These are phyloP conservation scores for Ceratorhiza oryzae-sativae DNA, from an alignment of 1,284 basidiomycete species.

Conservation along the genomic window DNA sequence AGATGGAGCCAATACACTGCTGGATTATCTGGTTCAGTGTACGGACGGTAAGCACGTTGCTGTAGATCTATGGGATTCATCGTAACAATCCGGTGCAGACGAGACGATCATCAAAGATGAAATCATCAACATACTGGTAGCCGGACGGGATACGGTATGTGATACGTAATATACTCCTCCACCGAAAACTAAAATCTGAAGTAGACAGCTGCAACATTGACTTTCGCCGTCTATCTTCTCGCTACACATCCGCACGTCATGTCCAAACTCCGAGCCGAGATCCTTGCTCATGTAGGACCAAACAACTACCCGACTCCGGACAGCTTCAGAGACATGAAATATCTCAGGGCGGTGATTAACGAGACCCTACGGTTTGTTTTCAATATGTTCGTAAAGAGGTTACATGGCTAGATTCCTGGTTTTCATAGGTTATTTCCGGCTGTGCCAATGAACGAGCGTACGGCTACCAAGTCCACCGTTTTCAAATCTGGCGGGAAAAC, in stretches of 20 bases:
- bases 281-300: conserved; percentile 61
- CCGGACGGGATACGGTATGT: conserved; percentile 74
- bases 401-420: too few relatives aligned
- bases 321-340: conserved; percentile 63
- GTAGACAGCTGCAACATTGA: conserved; percentile 58
- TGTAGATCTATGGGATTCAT: conserved; percentile 7
- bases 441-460: conserved; percentile 68
- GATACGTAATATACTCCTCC: background rate
- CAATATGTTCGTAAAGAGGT: too few relatives aligned
- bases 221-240: conserved; percentile 70
- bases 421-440: conserved; percentile 66
- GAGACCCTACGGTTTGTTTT: conserved; percentile 60
- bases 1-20: conserved; percentile 64
- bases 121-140: conserved; percentile 71
- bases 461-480: conserved; percentile 13
- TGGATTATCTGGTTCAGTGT: conserved; percentile 66
- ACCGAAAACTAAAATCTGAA: conserved; percentile 33
- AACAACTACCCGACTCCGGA: conserved; percentile 60
- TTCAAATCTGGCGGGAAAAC: conserved; percentile 35
- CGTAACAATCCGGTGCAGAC: conserved; percentile 53
- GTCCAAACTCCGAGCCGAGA: conserved; percentile 62
- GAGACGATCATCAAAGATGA: conserved; percentile 66
- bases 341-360: conserved; percentile 75
- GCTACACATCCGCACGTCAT: conserved; percentile 64
- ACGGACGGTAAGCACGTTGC: conserved; percentile 8